These are phyloP conservation scores for Fraxinus latifolia DNA, from an alignment of 305 asterid species.

Conservation along the genomic window DNA sequence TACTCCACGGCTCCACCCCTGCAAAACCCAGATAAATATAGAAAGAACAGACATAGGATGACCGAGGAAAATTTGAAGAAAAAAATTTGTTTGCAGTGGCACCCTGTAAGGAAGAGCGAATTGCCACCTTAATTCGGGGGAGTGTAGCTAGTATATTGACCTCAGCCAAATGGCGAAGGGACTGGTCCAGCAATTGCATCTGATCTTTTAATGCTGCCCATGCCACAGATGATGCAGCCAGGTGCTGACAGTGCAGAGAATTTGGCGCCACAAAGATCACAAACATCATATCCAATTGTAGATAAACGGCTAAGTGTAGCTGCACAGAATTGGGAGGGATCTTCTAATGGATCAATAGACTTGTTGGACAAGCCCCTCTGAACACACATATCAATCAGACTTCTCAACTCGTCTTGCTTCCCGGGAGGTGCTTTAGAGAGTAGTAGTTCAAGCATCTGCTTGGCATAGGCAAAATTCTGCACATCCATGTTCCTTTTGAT, in stretches of 20 bases:
- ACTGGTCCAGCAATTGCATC: slow-evolving; percentile 91
- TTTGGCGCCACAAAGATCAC: slow-evolving; percentile 98
- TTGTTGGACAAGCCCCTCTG: slow-evolving; percentile 89
- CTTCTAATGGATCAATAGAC: slow-evolving; percentile 94
- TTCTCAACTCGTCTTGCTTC: slow-evolving; percentile 93
- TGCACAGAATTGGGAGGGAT: slow-evolving; percentile 95
- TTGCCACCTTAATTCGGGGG: background rate
- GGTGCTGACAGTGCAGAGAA: slow-evolving; percentile 90
- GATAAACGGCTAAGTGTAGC: slow-evolving; percentile 96
- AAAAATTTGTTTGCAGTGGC: background rate
- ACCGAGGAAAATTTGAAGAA: background rate
- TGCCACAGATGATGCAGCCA: slow-evolving; percentile 97
- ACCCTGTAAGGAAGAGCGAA: background rate
- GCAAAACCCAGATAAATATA: background rate
- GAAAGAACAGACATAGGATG: background rate
- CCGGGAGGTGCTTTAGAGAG: slow-evolving; percentile 92
- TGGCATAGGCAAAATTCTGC: slow-evolving; percentile 83
- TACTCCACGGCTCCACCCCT: background rate
- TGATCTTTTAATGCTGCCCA: slow-evolving; percentile 99
- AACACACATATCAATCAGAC: slow-evolving; percentile 86
- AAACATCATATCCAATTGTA: slow-evolving; percentile 92
- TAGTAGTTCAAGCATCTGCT: slow-evolving; percentile 94
- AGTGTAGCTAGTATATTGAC: background rate
- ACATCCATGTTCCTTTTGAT: slow-evolving; percentile 97
- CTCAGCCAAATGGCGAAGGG: slow-evolving; percentile 93